Base-by-base conservation (phyloP, 768 basidiomycete genomes). In the Tephrocybe sp. region DNA sequence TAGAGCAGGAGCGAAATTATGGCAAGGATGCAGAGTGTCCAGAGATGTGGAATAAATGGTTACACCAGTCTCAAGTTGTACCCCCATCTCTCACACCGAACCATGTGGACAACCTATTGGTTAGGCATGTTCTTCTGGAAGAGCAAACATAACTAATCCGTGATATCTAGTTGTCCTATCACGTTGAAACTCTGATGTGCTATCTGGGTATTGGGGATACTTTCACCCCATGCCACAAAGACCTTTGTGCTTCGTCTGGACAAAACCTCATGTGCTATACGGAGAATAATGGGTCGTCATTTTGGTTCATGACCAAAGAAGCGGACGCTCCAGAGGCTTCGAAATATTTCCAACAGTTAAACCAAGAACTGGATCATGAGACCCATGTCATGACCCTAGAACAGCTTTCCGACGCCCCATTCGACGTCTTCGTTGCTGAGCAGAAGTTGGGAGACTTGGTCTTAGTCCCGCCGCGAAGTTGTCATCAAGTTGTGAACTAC, bases 221-320 rank as follows among this genome's bases (percentile, higher is more conserved):
- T 0, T 91, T 82, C 64, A 93, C 91, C 0, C 85, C 90, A 1
- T 86, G 81, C 50, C 91, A 93, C 62, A 92, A 92, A 62, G 90
- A 93, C 66, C 75, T 85, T 0, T 93, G 90, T 59, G 89, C 80
- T 1, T 91, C 89, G 3, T 85, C 86, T 5, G 90, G 91, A 9
- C 90, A 92, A 48, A 93, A 93, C 62, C 69, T 93, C 17, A 92
- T 93, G 90, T 85, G 85, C 60, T 86, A 87, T 62, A 80, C 90
- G 0, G 87, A 89, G 61, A 68, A 82, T 19, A 75, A 68, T 35
- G 89, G 85, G 0, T 85, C 84, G 1, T 84, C 89, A 1, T 89
- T 83, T 61, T 92, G 90, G 91, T 92, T 92, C 67, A 89, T 93
- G 87, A 90, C 91, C 1, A 71, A 76, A 52, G 74, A 80, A 22